Conservation (phyloP, 306 rosid genomes). For the Psophocarpus tetragonolobus region DNA sequence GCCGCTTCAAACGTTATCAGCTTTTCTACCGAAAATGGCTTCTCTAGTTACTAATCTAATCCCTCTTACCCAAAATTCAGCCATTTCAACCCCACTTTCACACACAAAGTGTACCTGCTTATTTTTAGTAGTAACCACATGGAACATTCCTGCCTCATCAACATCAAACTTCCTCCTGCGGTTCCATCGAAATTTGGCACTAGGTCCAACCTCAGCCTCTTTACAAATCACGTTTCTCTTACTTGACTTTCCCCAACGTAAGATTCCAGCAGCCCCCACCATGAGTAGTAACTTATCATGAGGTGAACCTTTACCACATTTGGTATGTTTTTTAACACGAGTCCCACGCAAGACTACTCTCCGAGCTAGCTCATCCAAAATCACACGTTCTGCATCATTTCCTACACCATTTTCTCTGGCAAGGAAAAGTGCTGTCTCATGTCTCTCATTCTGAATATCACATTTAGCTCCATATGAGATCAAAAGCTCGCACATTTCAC, state of each 20-base stretch:
- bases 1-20: background rate
- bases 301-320: slow-evolving; percentile 62
- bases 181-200: slow-evolving; percentile 55
- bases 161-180: slow-evolving; percentile 50
- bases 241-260: slow-evolving; percentile 65
- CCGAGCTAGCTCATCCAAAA: slow-evolving; percentile 53
- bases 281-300: slow-evolving; percentile 47
- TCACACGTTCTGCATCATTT: slow-evolving; percentile 52
- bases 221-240: slow-evolving; percentile 61
- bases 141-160: slow-evolving; percentile 57
- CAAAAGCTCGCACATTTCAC: slow-evolving; percentile 48
- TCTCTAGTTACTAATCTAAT: slow-evolving; percentile 54
- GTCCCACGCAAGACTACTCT: slow-evolving; percentile 45
- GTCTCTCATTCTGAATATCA: slow-evolving; percentile 44
- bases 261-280: slow-evolving; percentile 47
- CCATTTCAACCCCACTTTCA: slow-evolving; percentile 67
- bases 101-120: slow-evolving; percentile 75
- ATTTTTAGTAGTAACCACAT: slow-evolving; percentile 55
- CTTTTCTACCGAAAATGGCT: slow-evolving; percentile 37
- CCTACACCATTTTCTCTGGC: slow-evolving; percentile 41
- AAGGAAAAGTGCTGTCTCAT: slow-evolving; percentile 55
- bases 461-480: slow-evolving; percentile 56
- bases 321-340: slow-evolving; percentile 60
- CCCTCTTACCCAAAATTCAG: slow-evolving; percentile 69
- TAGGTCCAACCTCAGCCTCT: slow-evolving; percentile 61